A percentile compares a stretch with the other conserved stretches of the same genome.
phyloP scores from a whole-genome alignment of 2,329 filamentous ascomycete species.

The Trichothecium sympodiale region DNA sequence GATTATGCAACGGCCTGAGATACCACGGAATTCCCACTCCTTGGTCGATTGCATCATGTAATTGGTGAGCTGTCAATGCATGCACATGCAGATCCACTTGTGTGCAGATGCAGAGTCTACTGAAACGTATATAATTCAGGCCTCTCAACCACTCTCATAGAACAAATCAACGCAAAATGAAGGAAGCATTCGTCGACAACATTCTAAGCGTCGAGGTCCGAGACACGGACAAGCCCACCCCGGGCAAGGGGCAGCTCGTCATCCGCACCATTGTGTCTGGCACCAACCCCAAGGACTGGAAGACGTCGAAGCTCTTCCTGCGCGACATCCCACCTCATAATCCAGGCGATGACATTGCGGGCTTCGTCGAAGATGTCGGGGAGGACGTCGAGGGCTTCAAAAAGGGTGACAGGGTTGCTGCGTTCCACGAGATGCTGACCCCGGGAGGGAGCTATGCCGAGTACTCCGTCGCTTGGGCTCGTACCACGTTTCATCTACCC shows the following conservation, averaged over 20 bases:
- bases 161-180: too few relatives aligned
- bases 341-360: slow-evolving; percentile 14
- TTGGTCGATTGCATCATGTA: too few relatives aligned
- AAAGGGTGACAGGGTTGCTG: slow-evolving; percentile 31
- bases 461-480: slow-evolving; percentile 42
- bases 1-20: too few relatives aligned
- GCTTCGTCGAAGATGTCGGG: slow-evolving; percentile 11
- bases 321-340: slow-evolving; percentile 5
- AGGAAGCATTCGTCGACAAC: too few relatives aligned
- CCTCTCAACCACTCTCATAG: too few relatives aligned
- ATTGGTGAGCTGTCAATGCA: too few relatives aligned
- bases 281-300: slow-evolving; percentile 16
- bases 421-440: slow-evolving; percentile 36
- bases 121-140: too few relatives aligned
- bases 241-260: slow-evolving; percentile 11
- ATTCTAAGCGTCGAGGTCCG: slow-evolving; percentile 2
- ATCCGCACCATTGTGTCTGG: slow-evolving; percentile 11
- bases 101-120: too few relatives aligned
- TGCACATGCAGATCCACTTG: too few relatives aligned
- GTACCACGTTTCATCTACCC: slow-evolving; percentile 44
- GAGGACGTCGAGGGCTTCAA: slow-evolving; percentile 8
- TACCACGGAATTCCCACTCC: too few relatives aligned
- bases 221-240: slow-evolving; percentile 6
- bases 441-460: slow-evolving; percentile 45
- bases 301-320: slow-evolving; percentile 5